Evolutionary conservation across 2,329 filamentous ascomycete species (phyloP), one percentile per base, ranked within the genome.

Genomic region (Leptographium wingfieldii): DNA sequence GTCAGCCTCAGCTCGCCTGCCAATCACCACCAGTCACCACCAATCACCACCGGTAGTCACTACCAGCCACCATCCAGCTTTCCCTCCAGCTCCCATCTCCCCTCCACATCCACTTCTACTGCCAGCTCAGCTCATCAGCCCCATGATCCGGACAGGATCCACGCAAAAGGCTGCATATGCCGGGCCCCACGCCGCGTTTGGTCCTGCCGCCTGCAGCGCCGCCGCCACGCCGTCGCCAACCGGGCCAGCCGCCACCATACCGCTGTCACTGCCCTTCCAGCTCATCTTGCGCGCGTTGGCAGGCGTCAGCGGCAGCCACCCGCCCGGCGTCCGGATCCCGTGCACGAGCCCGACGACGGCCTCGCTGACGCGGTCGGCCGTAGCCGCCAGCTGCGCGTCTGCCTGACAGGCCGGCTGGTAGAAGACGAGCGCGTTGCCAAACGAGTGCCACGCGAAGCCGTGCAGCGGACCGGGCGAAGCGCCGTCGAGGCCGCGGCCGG

Each of bases 391-490:
- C 53, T 61, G 52, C n/a, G 35, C 27, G 40, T 59, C 57, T 3
- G 4, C 7, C 31, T 55, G 51, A 22, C 60, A 61, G 14, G 60
- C 56, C 19, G 60, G 60, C 57, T 61, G 60, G 60, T 59, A 40
- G 6, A 61, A 61, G 16, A 61, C 16, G 6, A 61, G 48, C 19
- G 56, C 40, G 48, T 61, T 61, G 56, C 60, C 60, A 48, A 61
- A 59, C 19, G 60, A 59, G 60, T 61, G 60, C 60, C 60, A 61
- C 4, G 60, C 57, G 25, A 61, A 61, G n/a, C 57, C 48, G 1
- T 46, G 54, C 27, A 61, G 48, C 48, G 48, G 48, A 2, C 48
- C 48, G 19, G 60, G 56, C 3, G 53, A 5, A 5, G 2, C 5
- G 33, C 59, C 60, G 31, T 59, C 56, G 12, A 40, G 35, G n/a